Conservation (phyloP, 2,329 filamentous ascomycete genomes). For the Aspergillus tamarii region DNA sequence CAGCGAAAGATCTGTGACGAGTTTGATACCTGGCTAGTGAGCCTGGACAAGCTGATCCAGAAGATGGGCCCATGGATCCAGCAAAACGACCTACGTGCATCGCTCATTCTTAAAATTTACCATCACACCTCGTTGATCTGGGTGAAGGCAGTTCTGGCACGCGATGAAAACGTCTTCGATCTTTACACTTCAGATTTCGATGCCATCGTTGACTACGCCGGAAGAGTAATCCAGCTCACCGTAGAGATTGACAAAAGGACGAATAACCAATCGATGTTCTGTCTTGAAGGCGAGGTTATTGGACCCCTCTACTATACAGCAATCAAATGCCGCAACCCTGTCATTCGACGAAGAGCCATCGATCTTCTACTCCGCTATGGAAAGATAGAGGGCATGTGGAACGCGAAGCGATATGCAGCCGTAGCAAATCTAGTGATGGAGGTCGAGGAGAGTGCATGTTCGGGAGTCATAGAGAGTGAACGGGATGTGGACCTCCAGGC, state of each 20-base stretch:
- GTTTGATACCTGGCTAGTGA: conserved; percentile 1
- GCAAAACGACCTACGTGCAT: conserved; percentile 1
- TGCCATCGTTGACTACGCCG: background rate
- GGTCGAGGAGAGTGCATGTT: background rate
- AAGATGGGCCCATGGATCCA: background rate
- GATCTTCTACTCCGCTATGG: background rate
- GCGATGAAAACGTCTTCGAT: conserved; percentile 5
- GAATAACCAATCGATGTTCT: background rate
- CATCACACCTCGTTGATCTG: conserved; percentile 4
- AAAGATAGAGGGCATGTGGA: conserved; percentile 1
- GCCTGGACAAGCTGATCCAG: background rate
- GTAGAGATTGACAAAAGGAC: background rate
- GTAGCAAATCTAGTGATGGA: background rate
- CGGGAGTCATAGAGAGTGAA: background rate
- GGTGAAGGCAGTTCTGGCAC: background rate
- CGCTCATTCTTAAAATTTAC: background rate
- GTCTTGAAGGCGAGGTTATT: background rate
- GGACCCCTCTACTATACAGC: background rate
- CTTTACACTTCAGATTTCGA: background rate
- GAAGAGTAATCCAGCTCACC: background rate
- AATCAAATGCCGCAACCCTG: background rate
- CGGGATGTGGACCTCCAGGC: background rate
- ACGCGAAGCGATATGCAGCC: background rate
- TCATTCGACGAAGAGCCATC: background rate
- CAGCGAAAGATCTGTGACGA: background rate